These are phyloP conservation scores for Dalechampia spathulata DNA, from an alignment of 441 rosid genomes.

Conservation along the genomic window DNA sequence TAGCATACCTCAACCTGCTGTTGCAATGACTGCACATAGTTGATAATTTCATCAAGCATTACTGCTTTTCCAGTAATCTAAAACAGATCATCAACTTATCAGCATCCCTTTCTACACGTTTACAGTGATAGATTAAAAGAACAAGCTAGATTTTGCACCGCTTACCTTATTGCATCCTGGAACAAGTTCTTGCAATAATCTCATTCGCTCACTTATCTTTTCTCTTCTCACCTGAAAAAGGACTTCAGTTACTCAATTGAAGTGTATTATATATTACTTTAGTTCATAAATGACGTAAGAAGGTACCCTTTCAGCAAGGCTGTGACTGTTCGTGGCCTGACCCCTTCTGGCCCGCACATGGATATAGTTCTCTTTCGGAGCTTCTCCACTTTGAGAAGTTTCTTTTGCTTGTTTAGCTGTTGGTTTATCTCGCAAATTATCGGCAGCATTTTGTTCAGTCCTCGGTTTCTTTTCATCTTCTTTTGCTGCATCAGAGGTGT, in stretches of 20 bases:
- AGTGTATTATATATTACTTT: not conserved
- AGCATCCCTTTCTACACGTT: not conserved
- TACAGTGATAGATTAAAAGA: conserved; percentile 1
- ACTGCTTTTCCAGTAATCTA: conserved; percentile 94
- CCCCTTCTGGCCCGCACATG: conserved; percentile 94
- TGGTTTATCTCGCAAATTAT: conserved; percentile 40
- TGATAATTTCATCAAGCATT: conserved; percentile 96
- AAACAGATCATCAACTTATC: conserved; percentile 8
- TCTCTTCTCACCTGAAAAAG: conserved; percentile 73
- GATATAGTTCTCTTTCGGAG: conserved; percentile 65
- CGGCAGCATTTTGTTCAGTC: conserved; percentile 29
- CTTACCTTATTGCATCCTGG: conserved; percentile 83
- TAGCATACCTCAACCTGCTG: conserved; percentile 78
- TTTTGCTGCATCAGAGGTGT: conserved; percentile 31
- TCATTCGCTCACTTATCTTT: conserved; percentile 87
- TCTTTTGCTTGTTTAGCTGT: conserved; percentile 50
- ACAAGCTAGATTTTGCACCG: not conserved
- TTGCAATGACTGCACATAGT: conserved; percentile 91
- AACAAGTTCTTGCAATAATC: conserved; percentile 81
- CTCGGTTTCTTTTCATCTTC: conserved; percentile 60
- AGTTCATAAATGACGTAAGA: not conserved
- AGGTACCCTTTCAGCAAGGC: conserved; percentile 90
- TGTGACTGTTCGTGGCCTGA: conserved; percentile 93
- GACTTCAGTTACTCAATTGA: conserved; percentile 9
- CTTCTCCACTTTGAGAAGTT: conserved; percentile 55